These are phyloP conservation scores for Spergularia marina DNA, from an alignment of 148 eudicot genomes.

Conservation along the genomic window DNA sequence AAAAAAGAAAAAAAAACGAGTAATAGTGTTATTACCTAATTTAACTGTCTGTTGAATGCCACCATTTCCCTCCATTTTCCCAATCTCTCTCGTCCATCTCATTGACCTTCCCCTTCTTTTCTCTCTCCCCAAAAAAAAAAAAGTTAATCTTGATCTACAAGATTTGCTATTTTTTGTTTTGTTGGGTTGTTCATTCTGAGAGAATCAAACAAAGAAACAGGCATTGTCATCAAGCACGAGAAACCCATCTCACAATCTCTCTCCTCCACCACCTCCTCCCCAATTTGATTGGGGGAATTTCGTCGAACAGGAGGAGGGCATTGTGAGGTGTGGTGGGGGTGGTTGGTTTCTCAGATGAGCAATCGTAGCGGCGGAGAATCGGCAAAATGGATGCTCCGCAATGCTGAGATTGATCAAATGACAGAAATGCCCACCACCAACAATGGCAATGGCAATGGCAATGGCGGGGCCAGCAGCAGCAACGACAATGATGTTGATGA, in stretches of 20 bases:
- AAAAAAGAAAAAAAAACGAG: too few relatives aligned
- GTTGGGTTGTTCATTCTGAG: not conserved
- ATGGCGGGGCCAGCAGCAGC: not conserved
- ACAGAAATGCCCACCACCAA: not conserved
- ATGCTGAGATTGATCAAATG: slow-evolving; percentile 25
- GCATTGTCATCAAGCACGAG: not conserved
- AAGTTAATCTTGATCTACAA: not conserved
- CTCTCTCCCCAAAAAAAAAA: not conserved
- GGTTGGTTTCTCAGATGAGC: slow-evolving; percentile 22
- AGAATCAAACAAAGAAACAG: not conserved
- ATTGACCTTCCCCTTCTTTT: slow-evolving; percentile 12
- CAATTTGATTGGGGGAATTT: too few relatives aligned
- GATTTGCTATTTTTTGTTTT: not conserved
- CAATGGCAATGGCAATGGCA: not conserved
- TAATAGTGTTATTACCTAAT: slow-evolving; percentile 3
- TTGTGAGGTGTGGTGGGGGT: not conserved
- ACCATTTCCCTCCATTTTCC: slow-evolving; percentile 16
- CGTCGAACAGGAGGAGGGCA: too few relatives aligned
- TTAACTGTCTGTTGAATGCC: slow-evolving; percentile 22
- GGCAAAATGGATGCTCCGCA: slow-evolving; percentile 36
- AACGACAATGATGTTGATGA: not conserved
- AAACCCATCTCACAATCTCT: not conserved
- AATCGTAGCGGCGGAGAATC: slow-evolving; percentile 23
- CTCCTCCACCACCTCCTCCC: too few relatives aligned
- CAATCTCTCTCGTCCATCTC: not conserved